Base-by-base conservation (phyloP, 495 filamentous ascomycete species). In the Usnea hakonensis region DNA sequence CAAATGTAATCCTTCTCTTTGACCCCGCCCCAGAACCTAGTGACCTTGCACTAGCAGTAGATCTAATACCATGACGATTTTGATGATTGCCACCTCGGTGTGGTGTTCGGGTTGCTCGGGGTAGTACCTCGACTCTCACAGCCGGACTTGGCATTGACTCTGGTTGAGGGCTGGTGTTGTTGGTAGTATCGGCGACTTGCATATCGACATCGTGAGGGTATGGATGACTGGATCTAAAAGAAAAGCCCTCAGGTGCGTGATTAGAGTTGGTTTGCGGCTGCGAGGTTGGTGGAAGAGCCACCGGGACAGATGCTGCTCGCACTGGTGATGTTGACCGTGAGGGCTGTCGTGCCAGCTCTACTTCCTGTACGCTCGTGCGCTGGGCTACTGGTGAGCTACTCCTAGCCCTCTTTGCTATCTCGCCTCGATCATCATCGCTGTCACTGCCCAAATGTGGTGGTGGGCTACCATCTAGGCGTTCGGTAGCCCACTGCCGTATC, bases 401-500 rank as follows among this genome's bases (percentile, higher is more conserved):
- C 63, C 76, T 58, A 67, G 76, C 69, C 79, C 83, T 73, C 72
- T 78, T 82, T 40, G 82, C 79, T 36, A 72, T 68, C 55, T 88
- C 82, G 7, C 78, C 77, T 32, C 71, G 74, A 59, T 94, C 90
- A 46, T 94, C 90, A 60, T 93, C 90, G 68, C 88, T 91, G 33
- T 91, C 85, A 40, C 78, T 75, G 35, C 75, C 79, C 28, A 72
- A 69, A 0, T 76, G 69, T 16, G 65, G 67, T 13, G 74, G 60
- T 26, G 78, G 78, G 40, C 80, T 76, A 32, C 86, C 87, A 57
- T 90, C 87, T 40, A 87, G 75, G 53, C 87, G 81, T 72, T 94
- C 89, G 11, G 85, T 88, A 28, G 86, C 90, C 92, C 92, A 97
- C 73, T 86, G 85, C 64, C 91, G 79, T 32, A 97, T 82, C 64